phyloP scores from a whole-genome alignment of 2,329 filamentous ascomycete genomes.

The Hypoxylon sp. region DNA sequence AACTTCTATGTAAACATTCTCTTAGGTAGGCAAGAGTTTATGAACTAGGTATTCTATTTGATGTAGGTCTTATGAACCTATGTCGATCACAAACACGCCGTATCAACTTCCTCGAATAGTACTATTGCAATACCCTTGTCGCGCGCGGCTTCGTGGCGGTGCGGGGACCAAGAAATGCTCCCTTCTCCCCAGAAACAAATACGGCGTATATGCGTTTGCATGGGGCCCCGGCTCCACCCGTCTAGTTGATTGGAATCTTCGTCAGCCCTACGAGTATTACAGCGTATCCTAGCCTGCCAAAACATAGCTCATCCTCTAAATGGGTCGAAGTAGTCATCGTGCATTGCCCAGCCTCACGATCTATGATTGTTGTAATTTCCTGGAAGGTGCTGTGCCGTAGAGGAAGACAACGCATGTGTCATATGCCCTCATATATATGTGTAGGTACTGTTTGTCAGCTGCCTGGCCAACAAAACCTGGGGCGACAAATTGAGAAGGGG shows the following conservation, averaged over 20 bases:
- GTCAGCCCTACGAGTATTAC: slow-evolving; percentile 17
- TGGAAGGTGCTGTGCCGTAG: not conserved
- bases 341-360: slow-evolving; percentile 15
- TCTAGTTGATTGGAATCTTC: not conserved
- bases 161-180: slow-evolving; percentile 1
- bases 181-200: not conserved
- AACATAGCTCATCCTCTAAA: not conserved
- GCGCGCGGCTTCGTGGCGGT: slow-evolving; percentile 1
- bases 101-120: not conserved
- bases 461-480: no score
- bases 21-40: not conserved
- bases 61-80: not conserved
- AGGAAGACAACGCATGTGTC: not conserved
- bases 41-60: not conserved
- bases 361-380: slow-evolving; percentile 17
- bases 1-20: not conserved
- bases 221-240: slow-evolving; percentile 1
- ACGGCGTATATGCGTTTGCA: slow-evolving; percentile 35
- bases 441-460: no score
- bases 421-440: slow-evolving; percentile 39
- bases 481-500: no score
- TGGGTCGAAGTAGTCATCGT: not conserved
- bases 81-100: not conserved
- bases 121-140: not conserved
- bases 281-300: slow-evolving; percentile 18